Base-by-base conservation (phyloP, 2,329 filamentous ascomycete species). In the Hymenoscyphus fraxineus region DNA sequence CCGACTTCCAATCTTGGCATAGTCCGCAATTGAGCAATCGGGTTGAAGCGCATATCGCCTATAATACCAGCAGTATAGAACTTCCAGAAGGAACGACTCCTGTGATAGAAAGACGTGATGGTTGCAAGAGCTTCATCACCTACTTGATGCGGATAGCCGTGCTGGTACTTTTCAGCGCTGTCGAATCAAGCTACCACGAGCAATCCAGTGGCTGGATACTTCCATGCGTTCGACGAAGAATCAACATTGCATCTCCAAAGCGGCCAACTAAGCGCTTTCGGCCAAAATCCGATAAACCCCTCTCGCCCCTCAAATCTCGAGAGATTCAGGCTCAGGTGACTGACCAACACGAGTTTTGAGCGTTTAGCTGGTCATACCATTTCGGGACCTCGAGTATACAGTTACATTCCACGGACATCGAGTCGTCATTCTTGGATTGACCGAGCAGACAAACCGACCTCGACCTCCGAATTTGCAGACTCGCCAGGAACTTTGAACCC, bases 91-190 rank as follows among this genome's bases (percentile, higher is more conserved):
- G 10, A 16, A 27, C 59, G 41, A 38, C 31, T 54, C 19, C 13
- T 44, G 22, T 2, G 19, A 2, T 10, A 9, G 55, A 15, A n/a
- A 22, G 35, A 58, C 32, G 31, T 51, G 22, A 16, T 39, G 41
- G 59, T 59, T 59, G 58, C 59, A 41, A 47, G 16, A 60, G 7
- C n/a, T 51, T 19, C 41, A 60, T 51, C 40, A 54, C 31, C n/a
- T 51, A n/a, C 44, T 60, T 13, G 7, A 19, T 31, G 54, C 9
- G 6, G 31, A 32, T 7, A 6, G 39, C 5, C 15, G 16, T 40
- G 19, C 31, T 59, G 58, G 39, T 13, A 15, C 22, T 27, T 6
- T 54, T 13, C 19, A 19, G 35, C n/a, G 15, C 38, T 19, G 32
- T 32, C 41, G 40, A 38, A 51, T 27, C n/a, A 51, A 51, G 44